Base-by-base conservation (phyloP, 176 grass and related monocot species). In the Carex pumila region DNA sequence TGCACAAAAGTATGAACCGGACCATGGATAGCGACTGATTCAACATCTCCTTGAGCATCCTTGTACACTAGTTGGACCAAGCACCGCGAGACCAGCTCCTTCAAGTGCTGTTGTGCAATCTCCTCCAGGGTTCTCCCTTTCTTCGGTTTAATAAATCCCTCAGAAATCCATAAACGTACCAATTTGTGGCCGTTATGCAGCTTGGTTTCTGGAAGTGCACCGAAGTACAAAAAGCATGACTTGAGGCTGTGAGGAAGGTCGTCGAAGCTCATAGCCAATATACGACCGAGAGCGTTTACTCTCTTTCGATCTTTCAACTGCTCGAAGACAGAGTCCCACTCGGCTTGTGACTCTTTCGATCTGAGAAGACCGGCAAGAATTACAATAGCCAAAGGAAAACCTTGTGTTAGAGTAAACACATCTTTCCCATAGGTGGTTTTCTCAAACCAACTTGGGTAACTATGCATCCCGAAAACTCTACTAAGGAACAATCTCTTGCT, bases 211-310 rank as follows among this genome's bases (percentile, higher is more conserved):
- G 67, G 88, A 81, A 83, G 30, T 7, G 57, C 68, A 47, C 84
- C 68, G 14, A 89, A 62, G 85, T 89, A 83, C 56, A 89, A 47
- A 79, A 89, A 89, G 67, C 88, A 89, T 2, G 88, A 83, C 69
- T 83, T 89, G 14, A 89, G 31, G 3, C 61, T 14, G n/a, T 61
- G 66, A 13, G 83, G 83, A 17, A 89, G 87, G 79, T 89, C 83
- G 7, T 89, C 82, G 1, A 89, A 89, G n/a, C 87, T 49, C 18
- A 86, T 62, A 12, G 83, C 87, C 29, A 89, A 18, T 15, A 89
- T 71, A n/a, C 65, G 60, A 9, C 61, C 62, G 2, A 85, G 29
- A 54, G n/a, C 45, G 8, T 73, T 85, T 6, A 55, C 19, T 52
- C 49, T 14, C 43, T 22, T 74, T 74, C 0, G 17, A 22, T 29